Conservation (phyloP, 2,329 filamentous ascomycete genomes). For the Nigrospora sphaerica region DNA sequence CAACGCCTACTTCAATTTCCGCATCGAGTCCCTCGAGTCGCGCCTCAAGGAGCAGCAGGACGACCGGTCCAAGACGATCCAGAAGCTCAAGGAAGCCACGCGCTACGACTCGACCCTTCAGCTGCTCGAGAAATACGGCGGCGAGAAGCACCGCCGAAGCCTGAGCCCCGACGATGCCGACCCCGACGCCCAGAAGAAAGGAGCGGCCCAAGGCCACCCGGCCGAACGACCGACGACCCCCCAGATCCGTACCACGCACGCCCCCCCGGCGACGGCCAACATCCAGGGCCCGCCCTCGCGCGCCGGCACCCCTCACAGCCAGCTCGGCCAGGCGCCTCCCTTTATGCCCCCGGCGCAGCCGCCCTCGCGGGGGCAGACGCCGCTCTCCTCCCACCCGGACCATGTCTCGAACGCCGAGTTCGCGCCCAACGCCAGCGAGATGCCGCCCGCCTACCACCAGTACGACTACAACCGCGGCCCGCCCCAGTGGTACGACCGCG, state of each 20-base stretch:
- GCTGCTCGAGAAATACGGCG: conserved; percentile 89
- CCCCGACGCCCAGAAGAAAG: conserved; percentile 16
- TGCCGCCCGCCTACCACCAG: conserved; percentile 23
- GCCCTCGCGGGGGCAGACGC: conserved; percentile 6
- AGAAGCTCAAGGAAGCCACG: conserved; percentile 89
- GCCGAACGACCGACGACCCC: conserved; percentile 11
- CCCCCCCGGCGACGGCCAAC: conserved; percentile 57
- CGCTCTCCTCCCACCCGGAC: conserved; percentile 14
- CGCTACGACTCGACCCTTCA: conserved; percentile 94
- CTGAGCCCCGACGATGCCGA: conserved; percentile 10
- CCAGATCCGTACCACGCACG: conserved; percentile 35
- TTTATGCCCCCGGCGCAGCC: conserved; percentile 3
- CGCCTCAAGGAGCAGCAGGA: conserved; percentile 69
- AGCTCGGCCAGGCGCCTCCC: not conserved
- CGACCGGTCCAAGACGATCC: conserved; percentile 80
- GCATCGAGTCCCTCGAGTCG: conserved; percentile 61
- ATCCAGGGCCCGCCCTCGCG: conserved; percentile 37
- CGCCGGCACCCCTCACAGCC: conserved; percentile 19
- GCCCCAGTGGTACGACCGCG: conserved; percentile 86
- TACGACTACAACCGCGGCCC: conserved; percentile 19
- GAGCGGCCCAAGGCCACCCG: conserved; percentile 12
- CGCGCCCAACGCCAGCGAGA: conserved; percentile 62
- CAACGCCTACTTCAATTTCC: conserved; percentile 71
- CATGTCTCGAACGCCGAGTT: conserved; percentile 54
- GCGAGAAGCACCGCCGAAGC: conserved; percentile 23